Base-by-base conservation (phyloP, 2,329 filamentous ascomycete genomes). In the Setomelanomma holmii region DNA sequence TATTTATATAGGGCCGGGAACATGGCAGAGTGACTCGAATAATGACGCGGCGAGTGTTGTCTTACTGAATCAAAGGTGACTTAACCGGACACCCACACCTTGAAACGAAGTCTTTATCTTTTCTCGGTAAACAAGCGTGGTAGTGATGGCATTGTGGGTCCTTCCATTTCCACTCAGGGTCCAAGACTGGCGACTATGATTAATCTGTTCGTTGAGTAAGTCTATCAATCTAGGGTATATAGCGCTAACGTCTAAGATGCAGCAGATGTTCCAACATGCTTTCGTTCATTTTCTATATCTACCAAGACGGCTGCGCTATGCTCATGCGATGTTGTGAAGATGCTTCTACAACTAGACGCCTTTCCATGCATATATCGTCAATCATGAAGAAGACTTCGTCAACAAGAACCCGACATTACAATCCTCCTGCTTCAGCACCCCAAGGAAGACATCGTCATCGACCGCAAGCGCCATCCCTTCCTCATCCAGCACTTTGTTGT, bases 361-460 rank as follows among this genome's bases (percentile, higher is more conserved):
- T 8, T 6, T 14, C 14, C 27, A 6, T 14, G 3, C 14, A 14
- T 3, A 30, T 30, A 14, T 14, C 27, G 10, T 33, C 14, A 10
- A 10, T 43, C 19, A 64, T 1, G 57, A 58, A 12, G 61, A 63
- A 12, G 64, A 67, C 63, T 80, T 84, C 21, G 78, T 78, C 66
- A 84, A 78, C 20, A 84, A 61, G 60, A 79, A 85, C 10, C 76
- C 75, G 21, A 84, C 76, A 56, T 74, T 67, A 43, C 69, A 72
- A 40, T 73, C 76, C 20, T 73, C 64, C 54, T 82, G 80, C 55
- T 76, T 76, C 40, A 85, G 61, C 19, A 83, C 76, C 14, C 74
- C 72, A 1, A 79, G 68, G 41, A 86, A 71, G 0, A 82, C 76
- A 45, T 80, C 75, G 60, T 86, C 83, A 48, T 82, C 79, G 33